phyloP scores from a whole-genome alignment of 164 flowering plant genomes.

The Vitis riparia region DNA sequence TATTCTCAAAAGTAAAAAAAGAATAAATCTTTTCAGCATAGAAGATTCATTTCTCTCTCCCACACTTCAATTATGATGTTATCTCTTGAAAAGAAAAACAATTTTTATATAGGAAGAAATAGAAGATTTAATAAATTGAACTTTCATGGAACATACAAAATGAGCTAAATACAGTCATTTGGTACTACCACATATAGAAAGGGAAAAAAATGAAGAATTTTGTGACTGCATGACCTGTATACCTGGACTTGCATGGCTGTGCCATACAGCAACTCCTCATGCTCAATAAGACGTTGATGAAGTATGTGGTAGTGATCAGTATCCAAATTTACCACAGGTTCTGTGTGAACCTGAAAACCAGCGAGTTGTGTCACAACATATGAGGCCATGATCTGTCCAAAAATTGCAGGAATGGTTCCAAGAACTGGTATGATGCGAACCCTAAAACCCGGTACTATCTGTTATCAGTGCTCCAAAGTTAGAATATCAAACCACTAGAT shows the following conservation, averaged over 20 bases:
- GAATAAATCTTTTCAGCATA: too few species aligned
- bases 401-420: conserved; percentile 94
- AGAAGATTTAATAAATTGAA: too few species aligned
- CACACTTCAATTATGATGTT: too few species aligned
- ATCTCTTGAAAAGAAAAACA: too few species aligned
- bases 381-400: conserved; percentile 99
- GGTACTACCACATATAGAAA: neutral
- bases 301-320: conserved; percentile 75
- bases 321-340: conserved; percentile 87
- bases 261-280: conserved; percentile 82
- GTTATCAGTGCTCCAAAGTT: conserved; percentile 19
- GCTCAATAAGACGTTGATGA: conserved; percentile 95
- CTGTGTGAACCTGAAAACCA: conserved; percentile 69
- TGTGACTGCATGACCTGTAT: neutral
- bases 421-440: conserved; percentile 96
- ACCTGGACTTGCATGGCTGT: conserved; percentile 76
- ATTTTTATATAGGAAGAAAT: too few species aligned
- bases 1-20: too few species aligned
- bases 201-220: neutral
- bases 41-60: too few species aligned
- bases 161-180: neutral
- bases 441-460: conserved; percentile 93
- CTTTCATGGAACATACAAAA: neutral
- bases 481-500: neutral
- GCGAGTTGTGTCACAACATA: conserved; percentile 85